Evolutionary conservation across 2,329 filamentous ascomycete species (phyloP).

Genomic region (Diaporthe helianthi): DNA sequence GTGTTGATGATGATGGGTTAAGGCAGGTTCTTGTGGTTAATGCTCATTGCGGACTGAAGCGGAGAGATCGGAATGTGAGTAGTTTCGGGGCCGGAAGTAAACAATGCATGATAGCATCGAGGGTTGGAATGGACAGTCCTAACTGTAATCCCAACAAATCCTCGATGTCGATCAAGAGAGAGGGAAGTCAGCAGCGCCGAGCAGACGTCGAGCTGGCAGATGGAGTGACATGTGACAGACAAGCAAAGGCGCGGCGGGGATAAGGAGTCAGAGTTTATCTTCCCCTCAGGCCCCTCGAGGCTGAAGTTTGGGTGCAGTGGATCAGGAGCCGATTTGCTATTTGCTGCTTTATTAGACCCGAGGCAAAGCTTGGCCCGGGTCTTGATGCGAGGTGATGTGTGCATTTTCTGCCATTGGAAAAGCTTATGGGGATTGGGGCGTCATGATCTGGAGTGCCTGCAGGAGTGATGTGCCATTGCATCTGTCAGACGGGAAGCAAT

Average conservation of each 20-base stretch:
- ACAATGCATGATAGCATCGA: conserved; percentile 18
- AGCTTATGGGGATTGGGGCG: too few species aligned
- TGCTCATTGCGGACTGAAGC: background rate
- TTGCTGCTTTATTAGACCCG: conserved; percentile 18
- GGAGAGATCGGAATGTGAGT: conserved; percentile 15
- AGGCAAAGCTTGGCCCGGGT: background rate
- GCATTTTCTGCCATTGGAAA: background rate
- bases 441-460: conserved; percentile 18
- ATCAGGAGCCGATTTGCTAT: conserved; percentile 8
- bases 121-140: conserved; percentile 21
- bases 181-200: background rate
- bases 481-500: background rate
- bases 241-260: background rate
- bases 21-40: background rate
- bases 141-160: conserved; percentile 25
- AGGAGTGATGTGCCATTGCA: conserved; percentile 12
- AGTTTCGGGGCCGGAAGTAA: conserved; percentile 1
- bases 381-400: conserved; percentile 13
- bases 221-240: conserved; percentile 16
- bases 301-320: conserved; percentile 6
- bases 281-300: background rate
- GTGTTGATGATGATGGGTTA: conserved; percentile 6
- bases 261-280: conserved; percentile 1
- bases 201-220: background rate
- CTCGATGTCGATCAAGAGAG: conserved; percentile 9